Evolutionary conservation across 495 filamentous ascomycete genomes (phyloP).

Genomic region (Xylaria venustula): DNA sequence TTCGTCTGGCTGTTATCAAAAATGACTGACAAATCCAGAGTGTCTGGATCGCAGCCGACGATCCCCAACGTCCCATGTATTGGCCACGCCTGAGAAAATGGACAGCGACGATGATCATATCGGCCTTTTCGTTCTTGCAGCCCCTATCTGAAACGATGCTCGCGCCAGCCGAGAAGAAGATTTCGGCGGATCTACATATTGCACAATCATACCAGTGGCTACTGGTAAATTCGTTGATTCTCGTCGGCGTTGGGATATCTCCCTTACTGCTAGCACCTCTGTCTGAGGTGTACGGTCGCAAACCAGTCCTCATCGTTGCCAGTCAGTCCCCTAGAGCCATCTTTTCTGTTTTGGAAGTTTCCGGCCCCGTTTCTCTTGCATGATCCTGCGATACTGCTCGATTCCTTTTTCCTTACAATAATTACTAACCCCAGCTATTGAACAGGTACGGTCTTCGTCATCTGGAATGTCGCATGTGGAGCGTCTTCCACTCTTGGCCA

Average conservation of each 20-base stretch:
- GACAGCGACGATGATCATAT: not conserved
- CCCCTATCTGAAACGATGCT: not conserved
- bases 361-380: no score
- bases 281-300: not conserved
- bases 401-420: no score
- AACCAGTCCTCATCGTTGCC: not conserved
- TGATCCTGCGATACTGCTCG: no score
- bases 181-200: not conserved
- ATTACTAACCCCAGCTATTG: no score
- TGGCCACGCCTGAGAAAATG: not conserved
- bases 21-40: not conserved
- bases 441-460: not conserved
- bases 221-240: not conserved
- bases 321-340: no score
- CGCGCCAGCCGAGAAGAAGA: not conserved
- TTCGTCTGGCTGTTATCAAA: not conserved
- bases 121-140: not conserved
- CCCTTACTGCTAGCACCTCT: not conserved
- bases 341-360: no score
- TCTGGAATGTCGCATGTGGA: not conserved
- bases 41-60: not conserved
- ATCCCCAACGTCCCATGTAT: not conserved
- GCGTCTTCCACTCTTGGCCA: not conserved
- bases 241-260: not conserved
- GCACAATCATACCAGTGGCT: not conserved